These are phyloP conservation scores for Calonectria henricotiae DNA, from an alignment of 2,329 filamentous ascomycete genomes.

Conservation along the genomic window DNA sequence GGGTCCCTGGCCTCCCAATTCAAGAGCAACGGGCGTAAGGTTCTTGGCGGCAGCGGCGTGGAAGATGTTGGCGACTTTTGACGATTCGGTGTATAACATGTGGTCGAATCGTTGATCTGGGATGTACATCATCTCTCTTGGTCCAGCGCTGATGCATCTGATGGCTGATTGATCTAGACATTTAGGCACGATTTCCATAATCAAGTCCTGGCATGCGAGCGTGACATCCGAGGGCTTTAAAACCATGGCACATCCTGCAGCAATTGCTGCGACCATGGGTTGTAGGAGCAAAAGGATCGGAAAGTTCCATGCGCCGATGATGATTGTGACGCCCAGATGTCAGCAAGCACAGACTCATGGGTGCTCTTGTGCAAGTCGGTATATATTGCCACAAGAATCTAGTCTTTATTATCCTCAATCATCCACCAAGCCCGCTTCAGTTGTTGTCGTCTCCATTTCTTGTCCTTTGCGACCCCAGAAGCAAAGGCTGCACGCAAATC, in stretches of 20 bases:
- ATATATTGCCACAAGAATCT: not conserved
- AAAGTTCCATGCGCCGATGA: conserved; percentile 67
- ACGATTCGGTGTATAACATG: conserved; percentile 65
- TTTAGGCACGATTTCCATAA: conserved; percentile 58
- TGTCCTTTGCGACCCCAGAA: conserved; percentile 17
- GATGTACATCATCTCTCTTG: conserved; percentile 58
- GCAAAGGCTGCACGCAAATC: not conserved
- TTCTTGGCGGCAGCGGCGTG: conserved; percentile 61
- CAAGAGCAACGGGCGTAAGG: conserved; percentile 62
- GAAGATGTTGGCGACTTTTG: conserved; percentile 59
- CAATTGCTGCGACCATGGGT: conserved; percentile 62
- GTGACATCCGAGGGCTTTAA: conserved; percentile 65
- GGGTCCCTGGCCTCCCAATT: conserved; percentile 65
- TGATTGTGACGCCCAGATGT: conserved; percentile 59
- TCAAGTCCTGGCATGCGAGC: conserved; percentile 54
- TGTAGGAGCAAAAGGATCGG: conserved; percentile 59
- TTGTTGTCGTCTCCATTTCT: conserved; percentile 4
- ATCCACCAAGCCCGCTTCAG: conserved; percentile 19
- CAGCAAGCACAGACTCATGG: not conserved
- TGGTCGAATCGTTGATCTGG: conserved; percentile 61
- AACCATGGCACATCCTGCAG: conserved; percentile 61
- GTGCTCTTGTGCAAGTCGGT: conserved; percentile 2
- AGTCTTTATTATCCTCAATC: conserved; percentile 15
- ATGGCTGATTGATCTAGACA: conserved; percentile 62
- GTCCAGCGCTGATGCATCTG: conserved; percentile 57